Evolutionary conservation across 176 grass and related monocot species (phyloP), one percentile per base, ranked within the genome.

Genomic region (Oryza rufipogon): DNA sequence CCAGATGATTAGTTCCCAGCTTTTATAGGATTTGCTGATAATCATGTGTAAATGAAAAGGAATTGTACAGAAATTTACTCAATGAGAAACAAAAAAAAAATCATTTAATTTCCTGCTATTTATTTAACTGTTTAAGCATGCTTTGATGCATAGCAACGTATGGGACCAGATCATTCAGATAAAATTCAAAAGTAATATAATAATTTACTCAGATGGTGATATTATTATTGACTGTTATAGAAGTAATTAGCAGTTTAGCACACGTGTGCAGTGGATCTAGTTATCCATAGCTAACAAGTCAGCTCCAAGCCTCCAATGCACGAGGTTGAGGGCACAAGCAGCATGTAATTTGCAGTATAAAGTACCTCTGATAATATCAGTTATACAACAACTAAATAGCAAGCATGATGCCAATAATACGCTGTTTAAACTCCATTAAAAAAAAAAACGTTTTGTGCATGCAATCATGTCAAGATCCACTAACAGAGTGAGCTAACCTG

Each of bases 61-160:
- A 74, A 52, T 34, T 52, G 45, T 72, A 61, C 51, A 81, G 68
- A 66, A 66, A 76, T 23, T 22, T 45, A 66, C 11, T 77, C 7
- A 4, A 64, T 66, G 70, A 63, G 69, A 87, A 77, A 46, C 60
- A 32, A 67, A 84, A 86, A 67, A 84, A 86, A 44, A 68, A 90
- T 38, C 76, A 83, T 9, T 81, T 19, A 16, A 51, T 89, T 61
- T 74, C 73, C 13, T 81, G 79, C 32, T 79, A 81, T 49, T 54
- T 33, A 79, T 80, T 87, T 83, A 33, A 74, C 45, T 83, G 66
- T 78, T 74, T 68, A 81, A 2, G 9, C n/a, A 78, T 78, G 38
- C 36, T 56, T 56, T 56, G 16, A 56, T 56, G 49, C 49, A 52
- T 15, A 52, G 15, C 49, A 52, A 52, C 49, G 5, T 52, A 16